These are phyloP conservation scores for Prunus yedoensis DNA, from an alignment of 331 rosid species.

Conservation along the genomic window DNA sequence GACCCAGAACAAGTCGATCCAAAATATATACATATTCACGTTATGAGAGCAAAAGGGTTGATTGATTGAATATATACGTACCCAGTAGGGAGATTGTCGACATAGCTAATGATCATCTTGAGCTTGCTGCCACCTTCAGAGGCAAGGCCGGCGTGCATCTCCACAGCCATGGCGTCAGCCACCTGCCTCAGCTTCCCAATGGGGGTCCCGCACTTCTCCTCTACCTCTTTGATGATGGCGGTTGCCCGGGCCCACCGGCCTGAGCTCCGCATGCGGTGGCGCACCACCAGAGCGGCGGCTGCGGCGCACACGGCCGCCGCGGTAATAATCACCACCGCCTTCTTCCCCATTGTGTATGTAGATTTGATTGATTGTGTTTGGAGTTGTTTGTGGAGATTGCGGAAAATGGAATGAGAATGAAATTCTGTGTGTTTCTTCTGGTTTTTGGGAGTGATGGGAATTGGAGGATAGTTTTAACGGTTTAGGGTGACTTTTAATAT, in stretches of 20 bases:
- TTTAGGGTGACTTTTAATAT: background rate
- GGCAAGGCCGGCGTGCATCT: slow-evolving; percentile 61
- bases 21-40: background rate
- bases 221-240: slow-evolving; percentile 40
- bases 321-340: slow-evolving; percentile 38
- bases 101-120: slow-evolving; percentile 56
- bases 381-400: background rate
- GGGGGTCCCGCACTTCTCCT: slow-evolving; percentile 47
- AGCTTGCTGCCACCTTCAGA: slow-evolving; percentile 60
- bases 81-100: slow-evolving; percentile 59
- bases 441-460: background rate
- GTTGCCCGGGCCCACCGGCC: slow-evolving; percentile 41
- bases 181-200: slow-evolving; percentile 38
- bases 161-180: slow-evolving; percentile 50
- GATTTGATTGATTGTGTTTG: background rate
- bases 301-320: slow-evolving; percentile 42
- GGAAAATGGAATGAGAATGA: background rate
- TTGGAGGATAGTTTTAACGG: slow-evolving; percentile 1
- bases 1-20: background rate
- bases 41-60: background rate
- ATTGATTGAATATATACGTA: background rate
- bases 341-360: slow-evolving; percentile 32
- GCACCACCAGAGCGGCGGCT: slow-evolving; percentile 41
- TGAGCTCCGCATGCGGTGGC: slow-evolving; percentile 36
- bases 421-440: background rate